Evolutionary conservation across 164 flowering plant species (phyloP), one percentile per base, ranked within the genome.

Genomic region (Vitis labrusca): DNA sequence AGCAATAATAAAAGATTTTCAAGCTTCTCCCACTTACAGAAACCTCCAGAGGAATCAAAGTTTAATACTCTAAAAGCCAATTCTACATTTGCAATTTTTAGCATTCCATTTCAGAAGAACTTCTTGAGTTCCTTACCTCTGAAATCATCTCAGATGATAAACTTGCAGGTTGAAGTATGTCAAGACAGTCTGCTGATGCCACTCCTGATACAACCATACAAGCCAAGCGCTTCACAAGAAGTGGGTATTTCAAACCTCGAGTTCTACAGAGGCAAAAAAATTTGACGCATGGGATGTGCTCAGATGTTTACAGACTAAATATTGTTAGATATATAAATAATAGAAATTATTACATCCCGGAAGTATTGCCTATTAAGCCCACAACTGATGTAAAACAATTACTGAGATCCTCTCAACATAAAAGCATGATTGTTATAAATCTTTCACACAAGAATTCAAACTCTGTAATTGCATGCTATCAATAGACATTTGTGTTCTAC

Each of bases 121-220:
- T 37, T 37, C 44, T 37, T 37, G 44, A 37, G 44, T 6, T 37
- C 44, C 44, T 37, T 37, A 91, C 95, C 90, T 78, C 73, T 50
- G 55, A 65, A 75, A 84, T 77, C 87, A 86, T 85, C 65, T 82
- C 79, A 64, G 86, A 71, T 37, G 82, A 78, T 66, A 88, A 82
- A 67, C 16, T 65, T 63, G 88, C 88, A 59, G 92, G 97, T 75
- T 94, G 99, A 77, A 94, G 95, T 76, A 94, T 85, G 74, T 89
- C 86, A 70, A 92, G 82, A 75, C 78, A 67, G 65, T 85, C 89
- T 54, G 83, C 62, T 49, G 91, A 65, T 62, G 85, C 83, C 57
- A 63, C 80, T 76, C 97, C 95, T 30, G 99, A 81, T 75, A 88
- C 77, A 68, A 89, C 87, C 93, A 88, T 89, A 79, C 97, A 92